Evolutionary conservation across 1,139 yeast species (phyloP), one percentile per base, ranked within the genome.

Genomic region (Yamadazyma atlantica): DNA sequence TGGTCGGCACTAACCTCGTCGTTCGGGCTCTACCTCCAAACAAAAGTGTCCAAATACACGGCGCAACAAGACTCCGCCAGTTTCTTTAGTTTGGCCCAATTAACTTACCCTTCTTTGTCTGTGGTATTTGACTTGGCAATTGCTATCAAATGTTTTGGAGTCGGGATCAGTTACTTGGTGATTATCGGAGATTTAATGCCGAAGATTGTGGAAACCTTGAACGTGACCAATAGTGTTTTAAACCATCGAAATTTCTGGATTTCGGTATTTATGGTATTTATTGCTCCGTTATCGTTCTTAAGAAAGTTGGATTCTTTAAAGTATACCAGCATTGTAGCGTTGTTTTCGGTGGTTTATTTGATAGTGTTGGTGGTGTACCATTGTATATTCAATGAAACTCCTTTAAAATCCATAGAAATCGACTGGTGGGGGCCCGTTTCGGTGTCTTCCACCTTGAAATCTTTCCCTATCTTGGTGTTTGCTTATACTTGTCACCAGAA

Each of bases 401-500:
- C 32, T 6, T 5, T 28, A 7, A 7, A 10, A 9, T 28, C 30
- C 7, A 15, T 28, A 16, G 16, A 28, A 10, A 28, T 28, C n/a
- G 55, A 50, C 5, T 55, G 59, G 52, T 32, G 60, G 25, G 75
- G 76, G 4, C 76, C 76, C 0, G 50, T 63, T 16, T 65, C 73
- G 12, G 42, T 62, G 46, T 58, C 56, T 37, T 53, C 58, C 16
- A 69, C 76, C 5, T 53, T 71, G 38, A 49, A 63, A 21, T 66
- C 95, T 4, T 79, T 92, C 53, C 95, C 96, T n/a, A 85, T 92
- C 48, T 79, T 92, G 41, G 85, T 92, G 13, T 88, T 94, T 66
- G 97, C 97, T 3, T 94, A 80, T 60, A 90, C 97, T 0, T 95
- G 97, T 45, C 95, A 92, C 48, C 97, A 92, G 66, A 92, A 84